Evolutionary conservation across 441 rosid genomes (phyloP), one percentile per base, ranked within the genome.

Genomic region (Pelargonium australe): DNA sequence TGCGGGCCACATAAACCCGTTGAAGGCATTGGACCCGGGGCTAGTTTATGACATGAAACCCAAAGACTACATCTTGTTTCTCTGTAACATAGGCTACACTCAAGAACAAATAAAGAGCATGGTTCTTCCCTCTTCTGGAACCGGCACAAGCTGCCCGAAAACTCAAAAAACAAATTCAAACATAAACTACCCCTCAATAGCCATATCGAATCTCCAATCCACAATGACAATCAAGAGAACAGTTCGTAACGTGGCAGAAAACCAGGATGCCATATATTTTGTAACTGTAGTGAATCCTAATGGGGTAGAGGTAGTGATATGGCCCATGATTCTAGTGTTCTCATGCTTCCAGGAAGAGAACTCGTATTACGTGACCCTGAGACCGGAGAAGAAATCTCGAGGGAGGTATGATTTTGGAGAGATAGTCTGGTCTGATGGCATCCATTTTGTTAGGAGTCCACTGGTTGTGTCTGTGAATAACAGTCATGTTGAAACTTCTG

Each of bases 21-120:
- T 70, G 19, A 84, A 78, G 80, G 92, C 96, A 16, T 58, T 87
- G 73, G 90, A 91, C 51, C 95, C 93, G 1, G 91, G 97, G 9
- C 87, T 91, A 3, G 72, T 89, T 45, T 89, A 85, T 11, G 86
- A 83, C 80, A 77, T 78, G 69, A 82, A 66, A 73, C 64, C 85
- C 7, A 31, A 72, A 7, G 96, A 91, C 73, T 84, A 85, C 79
- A 70, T 86, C 7, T 65, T 69, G 65, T 83, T 83, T 68, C 82
- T 91, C 13, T 84, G 97, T 77, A 85, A 81, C 78, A 73, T 77
- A 25, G 91, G 90, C 40, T 90, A 86, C 75, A 77, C 84, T 6
- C 75, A 78, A 64, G 40, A 80, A 40, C 77, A 80, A 69, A 81
- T 87, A 67, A 69, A 67, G 45, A 76, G 9, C n/a, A 63, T 88